phyloP scores from a whole-genome alignment of 805 yeast species.

The Kuraishia capsulata region DNA sequence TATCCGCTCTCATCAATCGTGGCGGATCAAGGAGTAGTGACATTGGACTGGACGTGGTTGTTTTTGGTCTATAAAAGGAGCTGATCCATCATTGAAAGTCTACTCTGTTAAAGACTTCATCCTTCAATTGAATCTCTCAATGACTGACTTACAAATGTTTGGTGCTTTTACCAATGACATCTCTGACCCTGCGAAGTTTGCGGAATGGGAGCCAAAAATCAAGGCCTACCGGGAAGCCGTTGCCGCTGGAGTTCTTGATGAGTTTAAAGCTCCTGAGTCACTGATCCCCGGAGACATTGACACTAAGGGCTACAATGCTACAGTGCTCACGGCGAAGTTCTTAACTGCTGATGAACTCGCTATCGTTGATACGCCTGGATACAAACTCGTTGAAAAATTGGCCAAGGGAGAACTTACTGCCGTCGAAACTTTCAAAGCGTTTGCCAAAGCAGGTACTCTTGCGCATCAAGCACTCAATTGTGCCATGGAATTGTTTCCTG shows the following conservation, averaged over 20 bases:
- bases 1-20: no score
- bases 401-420: slow-evolving; percentile 29
- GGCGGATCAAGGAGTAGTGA: no score
- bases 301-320: slow-evolving; percentile 21
- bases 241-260: slow-evolving; percentile 16
- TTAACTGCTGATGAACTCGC: slow-evolving; percentile 25
- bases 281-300: slow-evolving; percentile 17
- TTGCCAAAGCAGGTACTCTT: slow-evolving; percentile 35
- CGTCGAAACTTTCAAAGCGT: slow-evolving; percentile 36
- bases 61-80: no score
- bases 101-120: no score
- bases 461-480: slow-evolving; percentile 44
- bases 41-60: no score
- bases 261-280: slow-evolving; percentile 11
- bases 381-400: slow-evolving; percentile 22
- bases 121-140: no score
- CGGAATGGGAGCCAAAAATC: slow-evolving; percentile 25
- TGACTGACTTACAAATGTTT: neutral
- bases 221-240: slow-evolving; percentile 20
- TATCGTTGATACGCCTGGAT: slow-evolving; percentile 32
- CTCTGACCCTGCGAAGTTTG: slow-evolving; percentile 29
- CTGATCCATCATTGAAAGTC: no score
- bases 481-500: slow-evolving; percentile 34
- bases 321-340: slow-evolving; percentile 18
- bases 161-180: slow-evolving; percentile 15